Evolutionary conservation across 2,329 filamentous ascomycete species (phyloP), one percentile per base, ranked within the genome.

Genomic region (Ascochyta lentis): DNA sequence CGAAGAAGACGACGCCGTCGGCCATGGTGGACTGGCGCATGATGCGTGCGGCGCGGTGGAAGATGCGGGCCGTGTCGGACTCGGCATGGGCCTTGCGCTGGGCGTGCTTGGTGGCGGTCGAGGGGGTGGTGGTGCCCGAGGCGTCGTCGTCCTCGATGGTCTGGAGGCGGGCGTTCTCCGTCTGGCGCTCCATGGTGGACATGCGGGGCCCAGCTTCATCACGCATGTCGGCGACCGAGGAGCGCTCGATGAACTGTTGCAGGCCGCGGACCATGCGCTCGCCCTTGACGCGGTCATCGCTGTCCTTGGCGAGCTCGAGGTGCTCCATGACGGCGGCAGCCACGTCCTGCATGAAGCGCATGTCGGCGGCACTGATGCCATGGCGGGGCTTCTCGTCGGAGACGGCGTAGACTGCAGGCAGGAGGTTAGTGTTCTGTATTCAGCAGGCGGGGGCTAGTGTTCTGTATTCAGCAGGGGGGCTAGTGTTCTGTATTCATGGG

Each of bases 1-100:
- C 71, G 16, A 74, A 74, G 51, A 75, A 74, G 4, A 73, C 64
- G 1, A 71, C 69, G n/a, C 73, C 73, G 39, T 74, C 71, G 2
- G 70, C 63, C 16, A 69, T 61, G 9, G 65, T 71, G 4, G 66
- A 71, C 33, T 75, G 65, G 7, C 70, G 69, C 37, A 75, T 71
- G 26, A 74, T 72, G 16, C 68, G 68, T 12, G 72, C 72, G 9
- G 73, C 73, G n/a, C 71, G 53, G 31, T 73, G 70, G 39, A 73
- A 75, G 33, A 74, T 68, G n/a, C 64, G 68, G 27, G 60, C 62
- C 24, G 58, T 60, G 47, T 66, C 67, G 6, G 60, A 63, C 26
- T 70, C 67, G 23, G 49, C 15, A n/a, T 71, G 65, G 16, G 49
- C 52, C 54, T 66, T 69, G 47, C 60, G 65, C 35, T 65, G 64